A percentile compares a stretch with the other conserved stretches of the same genome.
Conservation (phyloP, 139 green algal genomes). For the Chlamydomonas urium region DNA sequence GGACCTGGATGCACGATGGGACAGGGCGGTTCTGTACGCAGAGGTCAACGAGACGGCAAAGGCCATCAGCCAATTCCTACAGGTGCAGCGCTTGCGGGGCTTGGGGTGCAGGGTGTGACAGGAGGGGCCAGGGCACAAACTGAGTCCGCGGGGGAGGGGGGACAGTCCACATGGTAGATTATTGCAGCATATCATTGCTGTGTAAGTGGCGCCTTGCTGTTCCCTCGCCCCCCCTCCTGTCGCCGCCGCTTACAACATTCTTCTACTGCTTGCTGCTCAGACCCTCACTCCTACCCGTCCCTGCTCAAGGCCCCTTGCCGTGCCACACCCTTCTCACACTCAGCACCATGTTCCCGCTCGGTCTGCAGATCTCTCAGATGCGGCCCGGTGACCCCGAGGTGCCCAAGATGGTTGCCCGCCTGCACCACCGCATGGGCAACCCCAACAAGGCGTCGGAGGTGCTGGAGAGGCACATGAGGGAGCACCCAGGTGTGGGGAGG, state of each 20-base stretch:
- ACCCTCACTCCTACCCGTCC: too few species aligned
- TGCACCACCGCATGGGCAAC: conserved; percentile 58
- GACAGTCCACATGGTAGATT: background rate
- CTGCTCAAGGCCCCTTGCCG: too few species aligned
- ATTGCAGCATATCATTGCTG: too few species aligned
- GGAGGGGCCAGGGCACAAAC: background rate
- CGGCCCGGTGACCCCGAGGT: conserved; percentile 51
- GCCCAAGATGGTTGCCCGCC: conserved; percentile 60
- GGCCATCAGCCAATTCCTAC: background rate
- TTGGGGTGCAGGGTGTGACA: background rate
- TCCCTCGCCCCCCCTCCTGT: too few species aligned
- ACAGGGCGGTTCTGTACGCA: conserved; percentile 65
- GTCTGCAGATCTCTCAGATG: conserved; percentile 20
- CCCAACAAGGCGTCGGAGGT: conserved; percentile 23
- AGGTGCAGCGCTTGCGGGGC: background rate
- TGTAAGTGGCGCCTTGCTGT: too few species aligned
- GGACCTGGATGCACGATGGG: conserved; percentile 67
- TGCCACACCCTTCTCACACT: too few species aligned
- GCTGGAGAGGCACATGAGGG: conserved; percentile 47
- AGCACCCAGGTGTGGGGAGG: conserved; percentile 28
- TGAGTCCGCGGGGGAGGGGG: background rate
- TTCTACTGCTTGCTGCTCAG: too few species aligned
- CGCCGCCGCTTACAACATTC: too few species aligned
- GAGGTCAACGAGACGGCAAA: conserved; percentile 22
- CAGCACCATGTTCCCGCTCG: background rate